Evolutionary conservation across 192 early-diverging fungal genomes (phyloP).

Genomic region (Gryganskiella cystojenkinii): DNA sequence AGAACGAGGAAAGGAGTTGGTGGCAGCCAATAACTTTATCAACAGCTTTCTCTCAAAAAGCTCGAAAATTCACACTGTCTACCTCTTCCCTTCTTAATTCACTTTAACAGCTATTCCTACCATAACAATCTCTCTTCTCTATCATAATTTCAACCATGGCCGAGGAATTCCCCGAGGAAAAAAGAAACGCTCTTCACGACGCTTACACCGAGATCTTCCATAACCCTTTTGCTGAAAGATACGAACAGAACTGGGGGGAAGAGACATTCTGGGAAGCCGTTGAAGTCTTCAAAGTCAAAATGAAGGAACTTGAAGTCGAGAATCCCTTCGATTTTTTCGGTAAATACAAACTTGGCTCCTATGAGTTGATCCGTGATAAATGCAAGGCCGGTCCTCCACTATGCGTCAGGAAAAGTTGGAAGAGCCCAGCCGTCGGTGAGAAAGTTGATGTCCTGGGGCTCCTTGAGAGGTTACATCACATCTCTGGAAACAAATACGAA

Average conservation of each 20-base stretch:
- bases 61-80: no score
- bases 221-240: not conserved
- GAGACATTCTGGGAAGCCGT: conserved; percentile 2
- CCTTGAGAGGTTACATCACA: not conserved
- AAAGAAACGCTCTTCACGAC: no score
- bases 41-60: no score
- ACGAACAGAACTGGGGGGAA: conserved; percentile 6
- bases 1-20: no score
- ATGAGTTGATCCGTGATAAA: not conserved
- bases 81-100: no score
- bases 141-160: no score
- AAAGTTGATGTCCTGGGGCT: conserved; percentile 3
- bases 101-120: no score
- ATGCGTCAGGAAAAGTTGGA: not conserved
- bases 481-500: not conserved
- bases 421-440: not conserved
- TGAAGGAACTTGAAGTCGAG: not conserved
- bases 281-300: not conserved
- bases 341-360: not conserved
- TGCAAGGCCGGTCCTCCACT: not conserved
- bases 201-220: not conserved
- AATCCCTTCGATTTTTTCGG: not conserved
- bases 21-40: no score
- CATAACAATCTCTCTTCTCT: no score
- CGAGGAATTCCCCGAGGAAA: no score